Conservation (phyloP, 306 rosid species). For the Carpinus viminea region DNA sequence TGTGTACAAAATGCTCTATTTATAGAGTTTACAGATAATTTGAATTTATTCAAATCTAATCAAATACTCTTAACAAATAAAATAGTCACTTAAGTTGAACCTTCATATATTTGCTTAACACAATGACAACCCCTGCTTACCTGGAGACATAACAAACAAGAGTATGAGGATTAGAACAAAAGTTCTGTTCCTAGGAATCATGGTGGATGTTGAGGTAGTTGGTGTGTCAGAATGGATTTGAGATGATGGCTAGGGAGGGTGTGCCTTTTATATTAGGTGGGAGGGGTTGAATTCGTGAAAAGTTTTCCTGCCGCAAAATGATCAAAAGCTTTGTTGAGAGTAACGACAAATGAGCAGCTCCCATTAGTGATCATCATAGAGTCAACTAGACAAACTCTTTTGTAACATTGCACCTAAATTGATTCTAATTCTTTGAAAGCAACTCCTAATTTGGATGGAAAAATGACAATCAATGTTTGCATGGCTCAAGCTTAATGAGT, state of each 20-base stretch:
- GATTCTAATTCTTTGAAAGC: background rate
- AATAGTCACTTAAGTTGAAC: background rate
- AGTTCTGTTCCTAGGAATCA: conserved; percentile 15
- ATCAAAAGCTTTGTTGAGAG: background rate
- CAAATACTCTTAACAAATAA: too few species aligned
- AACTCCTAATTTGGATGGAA: background rate
- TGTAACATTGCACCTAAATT: background rate
- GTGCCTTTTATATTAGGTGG: conserved; percentile 10
- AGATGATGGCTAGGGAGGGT: background rate
- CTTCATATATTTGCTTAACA: background rate
- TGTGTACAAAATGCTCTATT: too few species aligned
- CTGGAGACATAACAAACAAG: conserved; percentile 46
- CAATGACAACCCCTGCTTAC: conserved; percentile 30
- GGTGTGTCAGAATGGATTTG: too few species aligned
- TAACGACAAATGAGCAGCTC: background rate
- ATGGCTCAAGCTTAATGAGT: background rate
- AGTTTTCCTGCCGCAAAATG: conserved; percentile 21
- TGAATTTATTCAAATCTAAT: too few species aligned
- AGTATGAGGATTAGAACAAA: conserved; percentile 29
- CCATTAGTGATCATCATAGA: conserved; percentile 9
- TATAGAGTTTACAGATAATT: too few species aligned
- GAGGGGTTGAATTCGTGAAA: background rate
- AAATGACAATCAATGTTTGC: background rate
- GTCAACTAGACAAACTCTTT: conserved; percentile 19
- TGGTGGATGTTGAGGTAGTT: background rate